Evolutionary conservation across 768 basidiomycete genomes (phyloP).

Genomic region (Leccinum boreale): DNA sequence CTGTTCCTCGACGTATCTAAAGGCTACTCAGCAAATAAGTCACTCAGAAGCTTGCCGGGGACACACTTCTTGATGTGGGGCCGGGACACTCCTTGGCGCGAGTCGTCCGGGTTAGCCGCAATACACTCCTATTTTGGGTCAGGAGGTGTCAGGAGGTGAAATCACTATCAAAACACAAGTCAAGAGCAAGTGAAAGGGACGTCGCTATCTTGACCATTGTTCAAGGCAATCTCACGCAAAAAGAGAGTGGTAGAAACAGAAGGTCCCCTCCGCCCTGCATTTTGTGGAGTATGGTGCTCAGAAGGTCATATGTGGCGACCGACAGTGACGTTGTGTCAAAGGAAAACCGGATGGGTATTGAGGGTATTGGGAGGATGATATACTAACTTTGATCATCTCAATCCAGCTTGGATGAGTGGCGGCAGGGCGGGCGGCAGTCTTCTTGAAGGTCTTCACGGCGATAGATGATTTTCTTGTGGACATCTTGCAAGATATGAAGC

Average conservation of each 20-base stretch:
- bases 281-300: conserved; percentile 21
- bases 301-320: conserved; percentile 6
- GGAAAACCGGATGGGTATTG: conserved; percentile 11
- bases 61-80: conserved; percentile 89
- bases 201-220: conserved; percentile 2
- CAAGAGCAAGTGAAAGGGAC: conserved; percentile 3
- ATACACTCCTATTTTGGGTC: conserved; percentile 72
- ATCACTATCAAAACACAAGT: conserved; percentile 6
- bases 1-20: conserved; percentile 76
- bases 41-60: conserved; percentile 5
- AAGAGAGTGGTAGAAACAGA: conserved; percentile 6
- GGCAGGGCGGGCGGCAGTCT: conserved; percentile 29
- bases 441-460: conserved; percentile 42
- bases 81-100: conserved; percentile 82
- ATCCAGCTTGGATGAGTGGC: conserved; percentile 53
- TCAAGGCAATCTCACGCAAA: conserved; percentile 11
- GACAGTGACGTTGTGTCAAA: conserved; percentile 3
- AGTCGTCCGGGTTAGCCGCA: conserved; percentile 64
- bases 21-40: conserved; percentile 17
- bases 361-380: conserved; percentile 9
- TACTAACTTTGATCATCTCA: conserved; percentile 78
- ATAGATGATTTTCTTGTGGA: conserved; percentile 44
- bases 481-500: conserved; percentile 25
- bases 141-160: conserved; percentile 19
- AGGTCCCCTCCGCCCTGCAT: conserved; percentile 41